Evolutionary conservation across 2,329 filamentous ascomycete species (phyloP).

Genomic region (Exophiala dermatitidis): DNA sequence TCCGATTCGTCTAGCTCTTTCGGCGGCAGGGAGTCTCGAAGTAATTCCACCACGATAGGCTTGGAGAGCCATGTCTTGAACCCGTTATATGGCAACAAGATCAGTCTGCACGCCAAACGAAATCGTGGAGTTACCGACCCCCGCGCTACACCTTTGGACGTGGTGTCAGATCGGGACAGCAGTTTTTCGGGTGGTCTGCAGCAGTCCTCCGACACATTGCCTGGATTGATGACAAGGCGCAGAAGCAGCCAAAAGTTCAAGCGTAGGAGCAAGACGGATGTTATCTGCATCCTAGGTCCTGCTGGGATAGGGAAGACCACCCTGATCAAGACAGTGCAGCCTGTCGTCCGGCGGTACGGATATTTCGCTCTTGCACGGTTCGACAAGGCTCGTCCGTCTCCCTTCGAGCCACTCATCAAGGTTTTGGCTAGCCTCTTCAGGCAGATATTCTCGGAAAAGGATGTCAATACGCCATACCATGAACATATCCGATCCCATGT

Average conservation of each 20-base stretch:
- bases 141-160: conserved; percentile 17
- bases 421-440: conserved; percentile 56
- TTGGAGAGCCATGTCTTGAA: conserved; percentile 16
- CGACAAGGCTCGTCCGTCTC: conserved; percentile 51
- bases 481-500: conserved; percentile 50
- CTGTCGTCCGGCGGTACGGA: conserved; percentile 49
- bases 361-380: conserved; percentile 57
- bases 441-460: conserved; percentile 59
- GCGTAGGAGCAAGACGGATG: conserved; percentile 51
- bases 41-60: conserved; percentile 33
- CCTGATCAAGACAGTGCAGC: conserved; percentile 52
- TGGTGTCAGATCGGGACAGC: conserved; percentile 34
- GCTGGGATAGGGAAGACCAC: conserved; percentile 56
- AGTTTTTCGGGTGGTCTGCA: conserved; percentile 28
- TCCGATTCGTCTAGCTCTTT: conserved; percentile 46
- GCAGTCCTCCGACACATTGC: conserved; percentile 28
- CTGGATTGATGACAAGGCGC: conserved; percentile 34
- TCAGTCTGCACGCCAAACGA: conserved; percentile 11
- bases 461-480: conserved; percentile 56
- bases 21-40: conserved; percentile 33
- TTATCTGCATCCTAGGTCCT: conserved; percentile 51
- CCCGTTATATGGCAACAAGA: conserved; percentile 6
- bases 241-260: conserved; percentile 45
- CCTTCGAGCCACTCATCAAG: conserved; percentile 55
- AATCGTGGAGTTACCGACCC: conserved; percentile 16